A percentile compares a stretch with the other conserved stretches of the same genome.
These are phyloP conservation scores for Clarireedia hainanense DNA, from an alignment of 2,329 filamentous ascomycete species.

Conservation along the genomic window DNA sequence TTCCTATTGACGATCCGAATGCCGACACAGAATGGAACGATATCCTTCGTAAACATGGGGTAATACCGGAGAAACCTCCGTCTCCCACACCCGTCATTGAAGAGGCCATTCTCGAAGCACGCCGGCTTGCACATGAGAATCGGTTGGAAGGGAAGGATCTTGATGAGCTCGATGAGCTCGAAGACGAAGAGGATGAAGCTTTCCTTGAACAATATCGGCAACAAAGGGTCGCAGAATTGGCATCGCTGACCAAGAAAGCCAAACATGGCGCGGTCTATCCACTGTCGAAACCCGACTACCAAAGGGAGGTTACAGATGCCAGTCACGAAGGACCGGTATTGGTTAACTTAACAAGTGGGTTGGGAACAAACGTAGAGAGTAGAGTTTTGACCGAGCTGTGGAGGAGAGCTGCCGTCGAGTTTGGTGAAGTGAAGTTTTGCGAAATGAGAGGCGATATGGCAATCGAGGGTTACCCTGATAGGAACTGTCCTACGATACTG, in stretches of 20 bases:
- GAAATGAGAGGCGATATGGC: slow-evolving; percentile 88
- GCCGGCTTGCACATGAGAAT: slow-evolving; percentile 81
- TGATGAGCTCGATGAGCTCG: slow-evolving; percentile 85
- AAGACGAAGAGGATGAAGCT: slow-evolving; percentile 90
- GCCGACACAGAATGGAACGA: slow-evolving; percentile 99
- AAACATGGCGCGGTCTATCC: slow-evolving; percentile 89
- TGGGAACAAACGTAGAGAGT: slow-evolving; percentile 78
- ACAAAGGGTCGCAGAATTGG: slow-evolving; percentile 79
- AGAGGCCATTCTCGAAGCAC: slow-evolving; percentile 81
- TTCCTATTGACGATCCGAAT: slow-evolving; percentile 90
- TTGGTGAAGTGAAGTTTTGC: slow-evolving; percentile 94
- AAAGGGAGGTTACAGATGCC: slow-evolving; percentile 83
- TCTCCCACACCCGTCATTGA: slow-evolving; percentile 95
- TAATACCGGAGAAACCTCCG: slow-evolving; percentile 96
- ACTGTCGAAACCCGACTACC: slow-evolving; percentile 89
- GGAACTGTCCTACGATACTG: slow-evolving; percentile 88
- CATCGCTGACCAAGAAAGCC: slow-evolving; percentile 64
- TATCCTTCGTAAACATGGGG: slow-evolving; percentile 89
- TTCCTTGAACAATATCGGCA: slow-evolving; percentile 85
- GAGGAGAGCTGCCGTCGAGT: slow-evolving; percentile 74
- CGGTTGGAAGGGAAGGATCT: slow-evolving; percentile 88
- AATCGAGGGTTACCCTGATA: slow-evolving; percentile 92
- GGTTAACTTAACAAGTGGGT: slow-evolving; percentile 73
- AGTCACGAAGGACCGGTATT: slow-evolving; percentile 63
- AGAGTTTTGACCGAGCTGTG: slow-evolving; percentile 77